These are phyloP conservation scores for Delonix regia DNA, from an alignment of 306 rosid genomes.

Conservation along the genomic window DNA sequence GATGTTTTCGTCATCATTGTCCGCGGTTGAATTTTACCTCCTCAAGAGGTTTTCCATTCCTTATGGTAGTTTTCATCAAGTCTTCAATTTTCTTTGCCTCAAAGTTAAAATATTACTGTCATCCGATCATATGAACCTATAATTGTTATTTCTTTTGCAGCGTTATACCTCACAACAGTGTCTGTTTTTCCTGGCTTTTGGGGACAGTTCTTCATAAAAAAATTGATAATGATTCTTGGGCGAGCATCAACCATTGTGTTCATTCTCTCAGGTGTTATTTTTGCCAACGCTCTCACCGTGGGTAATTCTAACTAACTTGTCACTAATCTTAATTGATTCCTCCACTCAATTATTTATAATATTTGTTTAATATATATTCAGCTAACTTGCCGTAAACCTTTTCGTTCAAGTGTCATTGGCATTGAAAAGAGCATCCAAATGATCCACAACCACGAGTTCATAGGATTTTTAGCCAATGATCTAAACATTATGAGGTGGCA, in stretches of 20 bases:
- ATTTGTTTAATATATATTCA: not conserved
- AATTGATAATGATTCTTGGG: slow-evolving; percentile 50
- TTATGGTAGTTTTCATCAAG: slow-evolving; percentile 54
- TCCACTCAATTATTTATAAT: not conserved
- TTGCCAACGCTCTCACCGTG: slow-evolving; percentile 87
- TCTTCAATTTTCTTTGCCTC: not conserved
- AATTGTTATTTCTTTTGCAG: slow-evolving; percentile 45
- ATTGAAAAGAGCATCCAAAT: slow-evolving; percentile 59
- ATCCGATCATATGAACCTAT: not conserved
- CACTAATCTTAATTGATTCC: not conserved
- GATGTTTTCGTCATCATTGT: slow-evolving; percentile 86
- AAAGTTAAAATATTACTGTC: not conserved
- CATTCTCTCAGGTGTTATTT: slow-evolving; percentile 85
- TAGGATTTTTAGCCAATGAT: slow-evolving; percentile 78
- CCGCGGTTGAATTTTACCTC: slow-evolving; percentile 82
- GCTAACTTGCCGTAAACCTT: not conserved
- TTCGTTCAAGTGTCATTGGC: slow-evolving; percentile 68
- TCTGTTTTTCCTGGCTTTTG: slow-evolving; percentile 83
- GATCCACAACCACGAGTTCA: slow-evolving; percentile 78
- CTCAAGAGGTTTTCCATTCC: slow-evolving; percentile 90
- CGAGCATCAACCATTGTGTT: slow-evolving; percentile 84
- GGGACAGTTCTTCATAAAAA: slow-evolving; percentile 80
- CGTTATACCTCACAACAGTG: slow-evolving; percentile 64
- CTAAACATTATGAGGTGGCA: not conserved
- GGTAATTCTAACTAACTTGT: slow-evolving; percentile 45